These are phyloP conservation scores for Microdochium paspali DNA, from an alignment of 2,329 filamentous ascomycete genomes.

Conservation along the genomic window DNA sequence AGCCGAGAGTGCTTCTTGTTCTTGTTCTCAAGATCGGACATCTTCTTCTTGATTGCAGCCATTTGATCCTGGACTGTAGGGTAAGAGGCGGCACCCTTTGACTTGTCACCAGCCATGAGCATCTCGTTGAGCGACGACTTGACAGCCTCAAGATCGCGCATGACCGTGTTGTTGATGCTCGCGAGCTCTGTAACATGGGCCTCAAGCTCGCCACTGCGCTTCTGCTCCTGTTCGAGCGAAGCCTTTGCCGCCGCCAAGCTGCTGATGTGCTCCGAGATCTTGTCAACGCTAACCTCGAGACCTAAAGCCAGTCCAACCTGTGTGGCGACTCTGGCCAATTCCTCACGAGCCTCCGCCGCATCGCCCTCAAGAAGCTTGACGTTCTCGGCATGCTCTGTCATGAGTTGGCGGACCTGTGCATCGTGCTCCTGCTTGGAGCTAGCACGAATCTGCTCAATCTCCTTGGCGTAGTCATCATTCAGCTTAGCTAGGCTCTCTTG, in stretches of 20 bases:
- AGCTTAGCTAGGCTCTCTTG: conserved; percentile 41
- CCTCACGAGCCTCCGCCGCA: conserved; percentile 54
- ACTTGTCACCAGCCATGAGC: conserved; percentile 34
- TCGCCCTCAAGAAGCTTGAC: conserved; percentile 50
- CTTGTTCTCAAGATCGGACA: conserved; percentile 49
- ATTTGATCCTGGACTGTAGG: conserved; percentile 45
- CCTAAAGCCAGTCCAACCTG: conserved; percentile 53
- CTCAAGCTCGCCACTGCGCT: conserved; percentile 48
- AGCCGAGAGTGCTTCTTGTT: conserved; percentile 89
- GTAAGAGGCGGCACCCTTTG: conserved; percentile 26
- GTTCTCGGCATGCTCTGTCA: conserved; percentile 49
- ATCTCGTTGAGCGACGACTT: conserved; percentile 45
- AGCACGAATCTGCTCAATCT: conserved; percentile 37
- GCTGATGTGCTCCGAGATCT: conserved; percentile 53
- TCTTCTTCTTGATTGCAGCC: conserved; percentile 55
- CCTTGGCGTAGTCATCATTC: conserved; percentile 37
- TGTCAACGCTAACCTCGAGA: conserved; percentile 57
- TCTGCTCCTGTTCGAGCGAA: conserved; percentile 48
- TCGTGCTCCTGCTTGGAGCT: conserved; percentile 47
- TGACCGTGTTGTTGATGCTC: conserved; percentile 46
- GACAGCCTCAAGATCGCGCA: conserved; percentile 53
- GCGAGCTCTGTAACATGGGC: conserved; percentile 45
- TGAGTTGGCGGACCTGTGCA: conserved; percentile 46
- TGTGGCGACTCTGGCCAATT: conserved; percentile 54
- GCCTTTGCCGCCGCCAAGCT: conserved; percentile 49